These are phyloP conservation scores for Plasmodium ovale DNA, from an alignment of 169 alveolate genomes.

Conservation along the genomic window DNA sequence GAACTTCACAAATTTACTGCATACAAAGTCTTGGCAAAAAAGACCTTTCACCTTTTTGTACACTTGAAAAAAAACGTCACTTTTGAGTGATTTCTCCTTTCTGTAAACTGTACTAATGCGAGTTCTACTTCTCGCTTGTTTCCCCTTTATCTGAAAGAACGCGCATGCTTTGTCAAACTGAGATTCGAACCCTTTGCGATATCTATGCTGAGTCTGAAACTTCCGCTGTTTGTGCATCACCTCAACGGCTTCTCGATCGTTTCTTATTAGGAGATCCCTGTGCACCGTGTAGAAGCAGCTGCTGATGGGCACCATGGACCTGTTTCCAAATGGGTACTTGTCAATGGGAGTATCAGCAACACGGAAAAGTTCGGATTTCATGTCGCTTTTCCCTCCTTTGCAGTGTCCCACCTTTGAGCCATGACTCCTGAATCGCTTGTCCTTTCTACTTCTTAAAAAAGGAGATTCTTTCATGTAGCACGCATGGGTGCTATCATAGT, in stretches of 20 bases:
- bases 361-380: too few relatives aligned
- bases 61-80: background rate
- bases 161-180: background rate
- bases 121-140: background rate
- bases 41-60: constrained; percentile 42
- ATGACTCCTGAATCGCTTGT: too few relatives aligned
- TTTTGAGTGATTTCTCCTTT: constrained; percentile 2
- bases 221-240: background rate
- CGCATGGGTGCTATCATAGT: too few relatives aligned
- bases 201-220: background rate
- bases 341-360: too few relatives aligned
- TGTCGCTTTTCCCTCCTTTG: too few relatives aligned
- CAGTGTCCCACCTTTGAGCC: too few relatives aligned
- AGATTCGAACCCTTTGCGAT: background rate
- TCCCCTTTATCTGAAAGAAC: background rate
- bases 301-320: too few relatives aligned
- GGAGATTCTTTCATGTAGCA: too few relatives aligned
- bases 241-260: background rate
- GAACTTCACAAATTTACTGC: constrained; percentile 58
- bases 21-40: constrained; percentile 64
- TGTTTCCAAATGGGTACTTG: too few relatives aligned
- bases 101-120: constrained; percentile 1
- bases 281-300: background rate
- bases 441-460: too few relatives aligned
- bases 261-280: background rate